A percentile compares a stretch with the other conserved stretches of the same genome.
phyloP scores from a whole-genome alignment of 441 rosid species.

The Breynia disticha region DNA sequence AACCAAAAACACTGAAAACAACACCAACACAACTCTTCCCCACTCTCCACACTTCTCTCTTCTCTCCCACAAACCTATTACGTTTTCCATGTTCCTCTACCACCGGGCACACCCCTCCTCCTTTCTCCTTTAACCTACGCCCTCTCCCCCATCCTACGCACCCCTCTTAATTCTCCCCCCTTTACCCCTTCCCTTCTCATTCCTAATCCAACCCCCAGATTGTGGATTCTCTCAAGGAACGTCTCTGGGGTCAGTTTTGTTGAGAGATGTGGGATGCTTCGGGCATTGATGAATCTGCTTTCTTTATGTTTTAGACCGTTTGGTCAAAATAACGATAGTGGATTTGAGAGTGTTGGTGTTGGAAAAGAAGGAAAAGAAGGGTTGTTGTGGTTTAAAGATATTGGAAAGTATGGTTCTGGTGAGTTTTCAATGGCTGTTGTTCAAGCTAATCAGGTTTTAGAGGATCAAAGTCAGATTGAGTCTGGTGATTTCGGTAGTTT shows the following conservation, averaged over 20 bases:
- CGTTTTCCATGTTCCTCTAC: constrained; percentile 52
- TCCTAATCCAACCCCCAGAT: background rate
- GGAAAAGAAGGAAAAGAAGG: constrained; percentile 61
- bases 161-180: too few relatives aligned
- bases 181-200: too few relatives aligned
- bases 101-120: constrained; percentile 43
- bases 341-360: constrained; percentile 17
- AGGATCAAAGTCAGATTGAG: constrained; percentile 85
- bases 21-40: constrained; percentile 11
- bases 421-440: constrained; percentile 85
- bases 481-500: constrained; percentile 83
- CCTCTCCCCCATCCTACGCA: constrained; percentile 5
- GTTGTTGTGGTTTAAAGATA: constrained; percentile 64
- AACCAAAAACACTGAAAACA: constrained; percentile 10
- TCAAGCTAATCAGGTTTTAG: constrained; percentile 78
- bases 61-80: constrained; percentile 13
- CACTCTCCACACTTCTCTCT: constrained; percentile 5
- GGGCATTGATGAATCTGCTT: constrained; percentile 76
- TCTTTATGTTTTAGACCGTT: constrained; percentile 72
- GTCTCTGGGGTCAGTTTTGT: constrained; percentile 20
- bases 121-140: constrained; percentile 14
- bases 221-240: constrained; percentile 5
- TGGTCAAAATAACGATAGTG: constrained; percentile 26
- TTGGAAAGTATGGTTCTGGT: constrained; percentile 53
- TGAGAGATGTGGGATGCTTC: constrained; percentile 91